Evolutionary conservation across 352 stramenopile species (phyloP).

Genomic region (Pythium folliculosum): DNA sequence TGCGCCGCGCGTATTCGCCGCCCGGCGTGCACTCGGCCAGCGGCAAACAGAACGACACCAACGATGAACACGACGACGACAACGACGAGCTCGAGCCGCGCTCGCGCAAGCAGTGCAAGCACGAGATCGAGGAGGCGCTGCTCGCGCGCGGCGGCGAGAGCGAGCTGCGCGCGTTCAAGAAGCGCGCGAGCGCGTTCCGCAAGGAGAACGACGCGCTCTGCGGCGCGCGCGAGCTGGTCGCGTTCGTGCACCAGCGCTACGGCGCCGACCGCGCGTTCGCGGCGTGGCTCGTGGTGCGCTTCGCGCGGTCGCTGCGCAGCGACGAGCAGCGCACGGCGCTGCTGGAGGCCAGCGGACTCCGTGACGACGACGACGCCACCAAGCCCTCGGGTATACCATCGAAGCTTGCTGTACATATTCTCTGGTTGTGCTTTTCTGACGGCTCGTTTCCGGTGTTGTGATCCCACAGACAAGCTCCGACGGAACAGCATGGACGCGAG

Average conservation of each 20-base stretch:
- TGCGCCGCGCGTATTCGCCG: constrained; percentile 37
- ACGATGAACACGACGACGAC: too few relatives aligned
- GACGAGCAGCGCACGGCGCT: constrained; percentile 57
- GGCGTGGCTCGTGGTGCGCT: constrained; percentile 55
- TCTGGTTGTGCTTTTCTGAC: too few relatives aligned
- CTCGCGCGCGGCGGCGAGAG: constrained; percentile 46
- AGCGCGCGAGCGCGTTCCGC: constrained; percentile 59
- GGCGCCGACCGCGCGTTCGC: constrained; percentile 45
- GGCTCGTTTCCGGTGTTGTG: too few relatives aligned
- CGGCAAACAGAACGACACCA: background rate
- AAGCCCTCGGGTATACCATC: constrained; percentile 10
- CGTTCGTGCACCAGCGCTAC: constrained; percentile 54
- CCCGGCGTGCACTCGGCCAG: background rate
- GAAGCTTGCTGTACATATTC: too few relatives aligned
- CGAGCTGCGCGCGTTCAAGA: constrained; percentile 71
- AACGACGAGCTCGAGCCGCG: constrained; percentile 18
- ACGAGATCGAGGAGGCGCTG: constrained; percentile 75
- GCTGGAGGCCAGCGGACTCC: constrained; percentile 31
- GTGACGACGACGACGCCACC: constrained; percentile 14
- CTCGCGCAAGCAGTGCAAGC: constrained; percentile 45
- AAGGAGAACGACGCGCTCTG: constrained; percentile 68
- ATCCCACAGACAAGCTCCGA: constrained; percentile 17
- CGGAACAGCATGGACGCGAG: constrained; percentile 14
- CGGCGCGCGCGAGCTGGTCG: constrained; percentile 48
- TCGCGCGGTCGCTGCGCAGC: constrained; percentile 54